Evolutionary conservation across 2,329 filamentous ascomycete species (phyloP), one percentile per base, ranked within the genome.

Genomic region (Onygena corvina): DNA sequence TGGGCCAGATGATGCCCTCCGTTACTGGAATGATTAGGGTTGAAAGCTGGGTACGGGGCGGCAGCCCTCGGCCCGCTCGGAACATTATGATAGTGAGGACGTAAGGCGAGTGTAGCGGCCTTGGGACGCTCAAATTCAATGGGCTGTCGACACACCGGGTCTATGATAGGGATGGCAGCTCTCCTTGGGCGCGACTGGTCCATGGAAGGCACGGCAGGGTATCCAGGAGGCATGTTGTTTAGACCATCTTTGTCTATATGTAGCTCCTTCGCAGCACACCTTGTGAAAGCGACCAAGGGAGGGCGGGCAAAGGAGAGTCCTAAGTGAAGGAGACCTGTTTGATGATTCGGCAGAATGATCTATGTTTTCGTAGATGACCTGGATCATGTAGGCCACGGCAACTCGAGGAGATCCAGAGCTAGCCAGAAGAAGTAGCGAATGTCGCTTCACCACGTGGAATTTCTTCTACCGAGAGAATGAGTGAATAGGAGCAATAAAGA

Each of bases 91-190:
- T n/a, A 40, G 8, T 40, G 36, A 23, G 36, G 20, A 11, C 36
- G 16, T 5, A 23, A 23, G 3, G 18, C 3, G 9, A 40, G 8
- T 11, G 6, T 40, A 21, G 36, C 5, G 2, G 36, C 14, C 18
- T 21, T 40, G n/a, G 25, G 18, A 18, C 25, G 36, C 18, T 40
- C 36, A 11, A 12, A n/a, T n/a, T n/a, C 36, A 40, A 23, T 40
- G 3, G 18, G 8, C 36, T 25, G 36, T 18, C 36, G n/a, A 5
- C 33, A 45, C 12, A 31, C 21, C 8, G 50, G 50, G 33, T 49
- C 30, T n/a, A 51, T 33, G 14, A 49, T 51, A 7, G 46, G 50
- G 30, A 49, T 51, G 4, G 50, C 50, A 38, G 36, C 46, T 35
- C 47, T 51, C 25, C 50, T 46, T 11, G 23, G 42, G 23, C 25